Evolutionary conservation across 352 stramenopile species (phyloP), one percentile per base, ranked within the genome.

Genomic region (Phytopythium chamaehyphon): DNA sequence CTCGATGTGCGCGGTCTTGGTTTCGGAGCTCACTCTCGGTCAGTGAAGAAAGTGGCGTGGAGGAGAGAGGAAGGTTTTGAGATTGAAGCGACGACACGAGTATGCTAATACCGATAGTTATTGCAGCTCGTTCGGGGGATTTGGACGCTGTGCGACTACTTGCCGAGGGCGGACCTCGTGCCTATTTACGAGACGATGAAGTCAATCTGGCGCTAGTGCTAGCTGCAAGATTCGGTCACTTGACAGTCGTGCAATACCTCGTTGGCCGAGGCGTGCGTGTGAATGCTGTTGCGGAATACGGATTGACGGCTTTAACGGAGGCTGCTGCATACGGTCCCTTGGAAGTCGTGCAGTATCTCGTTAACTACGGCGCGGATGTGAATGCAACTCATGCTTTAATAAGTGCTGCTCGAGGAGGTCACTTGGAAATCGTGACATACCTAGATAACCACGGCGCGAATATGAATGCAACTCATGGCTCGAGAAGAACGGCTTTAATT

Each of bases 171-270:
- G 36, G 47, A 36, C 40, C 51, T 44, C 12, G 49, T 11, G 43
- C 38, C 9, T 31, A 52, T 24, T n/a, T 43, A 7, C 15, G 9
- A 39, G 53, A 24, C 19, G 24, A 35, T 24, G 39, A 33, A 57
- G n/a, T n/a, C n/a, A n/a, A n/a, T n/a, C n/a, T 40, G 1, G 16
- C 50, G 9, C 42, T 57, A 9, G 36, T 57, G n/a, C 39, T 35
- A 33, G 52, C 52, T 26, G 42, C 52, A 24, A 18, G 11, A 12
- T 36, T 26, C 35, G 52, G 52, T 28, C n/a, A 52, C 36, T 1
- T 2, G 1, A 43, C 37, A 19, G 24, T 52, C 24, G 33, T 51
- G 35, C 16, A 23, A 14, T 42, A 49, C 22, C 22, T 58, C 24
- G 21, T 51, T 6, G 33, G 19, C 15, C 35, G 35, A 10, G 42